Evolutionary conservation across 2,329 filamentous ascomycete genomes (phyloP).

Genomic region (Colletotrichum tropicicola): DNA sequence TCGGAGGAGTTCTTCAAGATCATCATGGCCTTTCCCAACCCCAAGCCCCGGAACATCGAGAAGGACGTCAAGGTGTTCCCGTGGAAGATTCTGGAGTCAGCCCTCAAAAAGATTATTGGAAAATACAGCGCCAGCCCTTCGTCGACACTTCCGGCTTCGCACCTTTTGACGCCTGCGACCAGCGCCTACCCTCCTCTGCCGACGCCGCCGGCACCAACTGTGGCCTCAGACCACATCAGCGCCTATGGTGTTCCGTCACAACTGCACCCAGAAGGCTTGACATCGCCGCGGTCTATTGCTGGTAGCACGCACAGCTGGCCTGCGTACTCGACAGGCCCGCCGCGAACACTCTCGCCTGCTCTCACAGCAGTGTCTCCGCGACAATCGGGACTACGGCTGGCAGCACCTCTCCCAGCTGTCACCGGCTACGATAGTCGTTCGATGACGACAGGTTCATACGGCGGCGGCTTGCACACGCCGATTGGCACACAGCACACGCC

Average conservation of each 20-base stretch:
- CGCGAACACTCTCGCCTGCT: constrained; percentile 55
- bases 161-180: constrained; percentile 50
- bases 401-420: constrained; percentile 46
- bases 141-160: constrained; percentile 47
- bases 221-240: constrained; percentile 44
- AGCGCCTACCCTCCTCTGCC: constrained; percentile 54
- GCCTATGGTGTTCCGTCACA: constrained; percentile 50
- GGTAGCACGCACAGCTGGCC: constrained; percentile 59
- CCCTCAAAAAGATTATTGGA: constrained; percentile 96
- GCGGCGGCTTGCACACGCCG: constrained; percentile 49
- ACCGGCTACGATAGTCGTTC: constrained; percentile 49
- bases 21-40: constrained; percentile 96
- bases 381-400: constrained; percentile 26
- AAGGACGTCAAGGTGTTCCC: constrained; percentile 99
- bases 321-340: constrained; percentile 48
- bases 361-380: constrained; percentile 48
- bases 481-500: constrained; percentile 38
- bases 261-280: constrained; percentile 57
- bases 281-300: constrained; percentile 61
- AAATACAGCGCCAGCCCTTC: constrained; percentile 79
- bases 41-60: constrained; percentile 97
- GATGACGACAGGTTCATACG: constrained; percentile 45
- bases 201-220: constrained; percentile 52
- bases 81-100: constrained; percentile 88
- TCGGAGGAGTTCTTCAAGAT: constrained; percentile 99